A percentile compares a stretch with the other conserved stretches of the same genome.
Evolutionary conservation across 441 rosid species (phyloP).

Genomic region (Pelargonium citronellum): DNA sequence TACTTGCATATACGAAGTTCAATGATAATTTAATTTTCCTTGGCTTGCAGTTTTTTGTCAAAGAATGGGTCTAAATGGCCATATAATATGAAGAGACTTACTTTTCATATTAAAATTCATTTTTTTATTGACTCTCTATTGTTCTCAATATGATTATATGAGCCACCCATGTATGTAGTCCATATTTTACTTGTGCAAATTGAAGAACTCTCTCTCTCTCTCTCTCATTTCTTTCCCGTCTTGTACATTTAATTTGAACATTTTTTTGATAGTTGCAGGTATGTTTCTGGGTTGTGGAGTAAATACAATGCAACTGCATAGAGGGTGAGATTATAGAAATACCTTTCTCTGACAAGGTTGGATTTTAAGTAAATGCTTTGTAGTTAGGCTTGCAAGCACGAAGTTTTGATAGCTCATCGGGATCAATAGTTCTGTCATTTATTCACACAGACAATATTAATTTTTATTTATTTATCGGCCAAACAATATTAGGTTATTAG

Average conservation of each 20-base stretch:
- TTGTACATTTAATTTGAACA: background rate
- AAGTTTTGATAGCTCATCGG: background rate
- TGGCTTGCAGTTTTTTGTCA: too few relatives aligned
- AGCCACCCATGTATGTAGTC: background rate
- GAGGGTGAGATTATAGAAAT: conserved; percentile 8
- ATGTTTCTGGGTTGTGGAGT: conserved; percentile 10
- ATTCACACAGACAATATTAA: background rate
- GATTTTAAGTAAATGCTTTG: background rate
- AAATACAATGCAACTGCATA: conserved; percentile 9
- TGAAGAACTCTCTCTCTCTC: background rate
- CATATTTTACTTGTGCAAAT: background rate
- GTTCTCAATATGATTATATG: background rate
- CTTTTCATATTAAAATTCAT: background rate
- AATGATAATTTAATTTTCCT: too few relatives aligned
- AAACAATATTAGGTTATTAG: background rate
- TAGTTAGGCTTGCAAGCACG: conserved; percentile 9
- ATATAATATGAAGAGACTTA: too few relatives aligned
- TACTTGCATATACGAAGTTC: too few relatives aligned
- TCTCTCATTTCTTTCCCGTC: background rate
- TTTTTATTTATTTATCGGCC: background rate
- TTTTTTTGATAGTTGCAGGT: background rate
- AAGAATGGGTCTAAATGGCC: too few relatives aligned
- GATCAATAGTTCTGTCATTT: conserved; percentile 6
- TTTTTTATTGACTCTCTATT: background rate
- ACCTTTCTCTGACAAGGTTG: background rate